Conservation (phyloP, 768 basidiomycete genomes). For the Tubosaeta sp. region DNA sequence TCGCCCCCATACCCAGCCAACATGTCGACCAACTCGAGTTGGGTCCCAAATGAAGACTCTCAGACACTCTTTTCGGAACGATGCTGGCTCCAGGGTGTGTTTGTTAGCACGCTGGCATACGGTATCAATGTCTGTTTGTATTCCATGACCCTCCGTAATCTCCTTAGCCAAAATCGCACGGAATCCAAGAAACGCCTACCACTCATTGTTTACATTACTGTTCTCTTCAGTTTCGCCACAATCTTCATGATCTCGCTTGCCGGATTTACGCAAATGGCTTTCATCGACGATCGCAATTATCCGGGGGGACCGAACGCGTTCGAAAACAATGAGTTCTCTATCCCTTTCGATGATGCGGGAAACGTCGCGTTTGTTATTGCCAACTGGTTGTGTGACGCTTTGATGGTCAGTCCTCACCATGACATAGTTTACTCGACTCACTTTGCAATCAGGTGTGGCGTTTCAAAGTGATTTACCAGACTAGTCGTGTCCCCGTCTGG, state of each 20-base stretch:
- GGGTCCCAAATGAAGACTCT: conserved; percentile 11
- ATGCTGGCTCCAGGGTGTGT: conserved; percentile 12
- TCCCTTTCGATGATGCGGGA: conserved; percentile 14
- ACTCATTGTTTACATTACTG: conserved; percentile 4
- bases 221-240: conserved; percentile 9
- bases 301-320: conserved; percentile 29
- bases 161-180: conserved; percentile 1
- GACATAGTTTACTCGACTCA: not conserved
- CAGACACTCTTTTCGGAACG: conserved; percentile 17
- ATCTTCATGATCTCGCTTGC: conserved; percentile 15
- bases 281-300: conserved; percentile 31
- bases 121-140: conserved; percentile 5
- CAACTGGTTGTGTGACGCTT: conserved; percentile 16
- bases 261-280: conserved; percentile 24
- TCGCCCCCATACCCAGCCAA: not conserved
- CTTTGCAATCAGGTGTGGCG: conserved; percentile 7
- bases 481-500: conserved; percentile 4
- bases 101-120: conserved; percentile 9
- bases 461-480: conserved; percentile 18
- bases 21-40: conserved; percentile 17
- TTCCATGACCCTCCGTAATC: conserved; percentile 9
- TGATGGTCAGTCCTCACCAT: conserved; percentile 13
- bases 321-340: conserved; percentile 16
- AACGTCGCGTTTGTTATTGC: conserved; percentile 9
- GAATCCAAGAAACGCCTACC: conserved; percentile 4